Evolutionary conservation across 495 filamentous ascomycete species (phyloP).

Genomic region (Pyronema omphalodes): DNA sequence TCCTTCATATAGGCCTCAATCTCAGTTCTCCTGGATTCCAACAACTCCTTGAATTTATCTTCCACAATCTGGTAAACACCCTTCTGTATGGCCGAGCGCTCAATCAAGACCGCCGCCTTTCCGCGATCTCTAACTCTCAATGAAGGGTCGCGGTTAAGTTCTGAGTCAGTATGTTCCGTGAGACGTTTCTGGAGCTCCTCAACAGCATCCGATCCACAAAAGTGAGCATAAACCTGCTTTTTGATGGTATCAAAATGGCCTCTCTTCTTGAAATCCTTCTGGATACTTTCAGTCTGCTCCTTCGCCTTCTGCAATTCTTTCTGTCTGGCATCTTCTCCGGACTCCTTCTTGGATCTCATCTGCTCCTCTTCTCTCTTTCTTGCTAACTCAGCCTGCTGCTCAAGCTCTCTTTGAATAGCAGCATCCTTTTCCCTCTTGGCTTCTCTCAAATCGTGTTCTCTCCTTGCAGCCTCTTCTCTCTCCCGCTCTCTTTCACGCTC

Average conservation of each 20-base stretch:
- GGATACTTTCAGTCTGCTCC: not conserved
- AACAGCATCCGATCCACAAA: conserved; percentile 32
- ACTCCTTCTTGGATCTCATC: not conserved
- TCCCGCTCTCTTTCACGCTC: not conserved
- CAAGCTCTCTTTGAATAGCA: not conserved
- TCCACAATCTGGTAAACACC: conserved; percentile 46
- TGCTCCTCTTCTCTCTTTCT: conserved; percentile 1
- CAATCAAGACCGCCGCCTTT: conserved; percentile 50
- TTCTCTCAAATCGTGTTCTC: not conserved
- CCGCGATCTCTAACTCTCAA: conserved; percentile 45
- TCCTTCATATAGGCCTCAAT: conserved; percentile 15
- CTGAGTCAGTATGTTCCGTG: conserved; percentile 38
- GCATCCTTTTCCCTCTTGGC: not conserved
- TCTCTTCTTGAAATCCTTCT: conserved; percentile 45
- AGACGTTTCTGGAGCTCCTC: conserved; percentile 34
- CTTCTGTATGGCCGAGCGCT: conserved; percentile 46
- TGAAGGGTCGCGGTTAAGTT: conserved; percentile 47
- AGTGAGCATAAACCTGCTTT: conserved; percentile 46
- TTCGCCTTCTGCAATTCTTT: not conserved
- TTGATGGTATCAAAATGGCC: conserved; percentile 49
- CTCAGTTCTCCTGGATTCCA: conserved; percentile 21
- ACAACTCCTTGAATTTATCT: conserved; percentile 35
- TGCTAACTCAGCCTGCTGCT: conserved; percentile 2
- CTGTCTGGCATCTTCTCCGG: not conserved
- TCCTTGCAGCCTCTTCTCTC: not conserved